A percentile compares a stretch with the other conserved stretches of the same genome.
Conservation (phyloP, 257 asterid species). For the Nyctanthes arbortristis region DNA sequence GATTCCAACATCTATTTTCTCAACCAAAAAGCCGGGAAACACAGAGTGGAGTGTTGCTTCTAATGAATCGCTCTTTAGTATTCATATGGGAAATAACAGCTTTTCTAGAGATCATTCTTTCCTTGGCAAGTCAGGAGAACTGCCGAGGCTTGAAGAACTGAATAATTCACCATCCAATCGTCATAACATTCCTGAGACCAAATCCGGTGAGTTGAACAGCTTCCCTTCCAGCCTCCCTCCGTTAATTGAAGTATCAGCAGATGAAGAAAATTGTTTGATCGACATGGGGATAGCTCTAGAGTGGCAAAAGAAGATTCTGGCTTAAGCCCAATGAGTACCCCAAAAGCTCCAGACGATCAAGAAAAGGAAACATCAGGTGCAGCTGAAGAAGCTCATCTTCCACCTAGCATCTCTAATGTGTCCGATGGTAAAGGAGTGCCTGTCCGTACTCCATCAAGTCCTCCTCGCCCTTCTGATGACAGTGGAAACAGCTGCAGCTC, state of each 20-base stretch:
- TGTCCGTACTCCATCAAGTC: slow-evolving; percentile 30
- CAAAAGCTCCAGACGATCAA: slow-evolving; percentile 14
- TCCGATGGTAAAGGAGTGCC: slow-evolving; percentile 27
- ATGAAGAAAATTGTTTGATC: slow-evolving; percentile 37
- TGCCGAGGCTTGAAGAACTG: slow-evolving; percentile 43
- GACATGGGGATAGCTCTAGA: slow-evolving; percentile 26
- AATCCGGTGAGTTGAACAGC: slow-evolving; percentile 36
- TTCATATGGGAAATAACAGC: slow-evolving; percentile 80
- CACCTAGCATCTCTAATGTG: slow-evolving; percentile 25
- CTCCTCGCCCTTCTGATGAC: slow-evolving; percentile 55
- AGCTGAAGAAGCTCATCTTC: slow-evolving; percentile 19
- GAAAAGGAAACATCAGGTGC: slow-evolving; percentile 22
- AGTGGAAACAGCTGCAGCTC: slow-evolving; percentile 47
- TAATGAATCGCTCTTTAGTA: slow-evolving; percentile 84
- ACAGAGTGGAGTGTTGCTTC: slow-evolving; percentile 83
- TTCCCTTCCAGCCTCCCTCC: slow-evolving; percentile 49
- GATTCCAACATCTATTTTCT: slow-evolving; percentile 72
- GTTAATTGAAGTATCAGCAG: slow-evolving; percentile 47
- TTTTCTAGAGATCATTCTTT: slow-evolving; percentile 54
- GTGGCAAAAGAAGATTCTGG: slow-evolving; percentile 25
- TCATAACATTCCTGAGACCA: slow-evolving; percentile 28
- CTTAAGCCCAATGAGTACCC: slow-evolving; percentile 17
- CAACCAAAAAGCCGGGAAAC: slow-evolving; percentile 39
- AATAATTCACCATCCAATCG: slow-evolving; percentile 21
- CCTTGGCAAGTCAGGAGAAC: slow-evolving; percentile 54